Evolutionary conservation across 164 flowering plant genomes (phyloP), one percentile per base, ranked within the genome.

Genomic region (Piper longum): DNA sequence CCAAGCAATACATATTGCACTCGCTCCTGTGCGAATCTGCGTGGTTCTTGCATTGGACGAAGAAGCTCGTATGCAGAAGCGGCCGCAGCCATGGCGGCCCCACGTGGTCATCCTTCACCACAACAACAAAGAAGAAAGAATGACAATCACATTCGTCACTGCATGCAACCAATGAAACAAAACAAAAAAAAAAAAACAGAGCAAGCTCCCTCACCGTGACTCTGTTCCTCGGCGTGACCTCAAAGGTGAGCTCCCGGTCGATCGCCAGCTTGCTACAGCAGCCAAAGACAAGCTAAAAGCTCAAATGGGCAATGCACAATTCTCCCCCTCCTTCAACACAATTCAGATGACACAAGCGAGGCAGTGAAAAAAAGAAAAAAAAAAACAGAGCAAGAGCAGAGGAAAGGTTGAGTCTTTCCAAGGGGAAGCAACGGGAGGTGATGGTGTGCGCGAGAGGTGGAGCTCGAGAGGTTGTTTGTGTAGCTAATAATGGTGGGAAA

Each of bases 51-150:
- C 99, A 91, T 70, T 85, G 96, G 62, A 79, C 84, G 61, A 88
- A 90, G 85, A 87, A 95, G 16, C 67, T 76, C 52, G 81, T 84
- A n/a, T 70, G 64, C 14, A 95, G 62, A 54, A 95, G 62, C 41
- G 95, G 97, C 55, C 82, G 83, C 65, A 88, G 72, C 97, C 97
- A 95, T 66, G 81, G 88, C 55, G 97, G 99, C 96, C 95, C 87
- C 73, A 81, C 75, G 41, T 81, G 85, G 3, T 82, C 86, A 17
- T 82, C 89, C 2, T 83, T 62, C 1, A 26, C 36, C 36, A 26
- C 36, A 26, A 26, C 36, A 26, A 26, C 36, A 26, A 26, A 26
- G 36, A 26, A 26, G 36, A 43, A 12, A 52, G 26, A 39, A 18
- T 11, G 40, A 59, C 0, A 7, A 26, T 56, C 59, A 14, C 2